A percentile compares a stretch with the other conserved stretches of the same genome.
Conservation (phyloP, 2,329 filamentous ascomycete genomes). For the Thielaviopsis populi region DNA sequence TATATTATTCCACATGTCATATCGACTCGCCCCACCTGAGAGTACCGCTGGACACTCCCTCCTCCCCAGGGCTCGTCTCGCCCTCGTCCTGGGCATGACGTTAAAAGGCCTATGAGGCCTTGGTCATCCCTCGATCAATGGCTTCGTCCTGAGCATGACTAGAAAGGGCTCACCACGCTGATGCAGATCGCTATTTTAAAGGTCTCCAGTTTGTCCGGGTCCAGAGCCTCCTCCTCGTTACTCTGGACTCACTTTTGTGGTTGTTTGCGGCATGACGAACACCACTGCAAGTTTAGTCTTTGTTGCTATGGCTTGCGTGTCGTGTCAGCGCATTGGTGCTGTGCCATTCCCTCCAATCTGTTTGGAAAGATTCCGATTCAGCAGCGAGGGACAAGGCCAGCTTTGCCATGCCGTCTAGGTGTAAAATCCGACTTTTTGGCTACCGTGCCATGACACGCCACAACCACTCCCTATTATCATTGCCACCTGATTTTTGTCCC, state of each 20-base stretch:
- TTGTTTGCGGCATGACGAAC: conserved; percentile 6
- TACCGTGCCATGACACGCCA: background rate
- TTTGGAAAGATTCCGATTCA: too few species aligned
- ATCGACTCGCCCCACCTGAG: background rate
- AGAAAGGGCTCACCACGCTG: conserved; percentile 6
- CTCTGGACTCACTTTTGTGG: background rate
- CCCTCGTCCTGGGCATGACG: conserved; percentile 28
- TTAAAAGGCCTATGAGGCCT: conserved; percentile 24
- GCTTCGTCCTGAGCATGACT: conserved; percentile 11
- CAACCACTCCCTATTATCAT: background rate
- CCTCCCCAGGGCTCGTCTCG: background rate
- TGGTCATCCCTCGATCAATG: background rate
- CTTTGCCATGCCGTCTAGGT: background rate
- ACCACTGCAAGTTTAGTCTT: background rate
- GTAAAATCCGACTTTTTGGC: background rate
- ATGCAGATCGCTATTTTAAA: conserved; percentile 12
- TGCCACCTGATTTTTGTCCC: too few species aligned
- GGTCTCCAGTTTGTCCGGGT: conserved; percentile 11
- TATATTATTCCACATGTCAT: background rate
- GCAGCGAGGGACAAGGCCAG: background rate
- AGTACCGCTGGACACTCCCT: background rate
- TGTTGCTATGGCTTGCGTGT: background rate
- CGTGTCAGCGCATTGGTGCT: background rate
- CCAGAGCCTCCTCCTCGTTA: background rate
- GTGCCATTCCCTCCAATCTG: background rate